Evolutionary conservation across 805 yeast species (phyloP).

Genomic region (Candida pseudofarinosa): DNA sequence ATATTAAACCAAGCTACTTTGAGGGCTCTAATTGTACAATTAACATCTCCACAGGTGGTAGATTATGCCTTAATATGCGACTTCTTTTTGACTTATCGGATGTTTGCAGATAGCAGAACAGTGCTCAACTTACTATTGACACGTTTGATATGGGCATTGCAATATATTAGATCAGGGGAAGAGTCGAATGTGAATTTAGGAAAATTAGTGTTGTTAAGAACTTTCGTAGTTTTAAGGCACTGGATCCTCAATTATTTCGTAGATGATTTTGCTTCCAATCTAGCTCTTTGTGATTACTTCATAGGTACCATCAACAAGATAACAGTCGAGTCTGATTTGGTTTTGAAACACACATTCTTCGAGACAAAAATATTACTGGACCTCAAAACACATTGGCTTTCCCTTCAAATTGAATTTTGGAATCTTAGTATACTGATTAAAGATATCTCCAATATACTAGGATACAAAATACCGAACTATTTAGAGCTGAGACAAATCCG

Average conservation of each 20-base stretch:
- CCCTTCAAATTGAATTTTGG: conserved; percentile 31
- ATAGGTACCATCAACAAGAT: conserved; percentile 45
- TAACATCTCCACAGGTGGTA: conserved; percentile 68
- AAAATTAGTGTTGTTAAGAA: conserved; percentile 65
- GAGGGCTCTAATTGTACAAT: conserved; percentile 50
- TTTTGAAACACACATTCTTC: conserved; percentile 22
- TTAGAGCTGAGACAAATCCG: conserved; percentile 18
- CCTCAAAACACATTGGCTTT: conserved; percentile 40
- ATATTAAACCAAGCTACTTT: conserved; percentile 34
- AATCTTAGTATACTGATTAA: conserved; percentile 18
- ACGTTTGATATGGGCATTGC: conserved; percentile 71
- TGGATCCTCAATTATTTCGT: conserved; percentile 86
- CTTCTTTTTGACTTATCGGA: conserved; percentile 79
- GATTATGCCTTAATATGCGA: conserved; percentile 80
- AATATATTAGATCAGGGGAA: conserved; percentile 28
- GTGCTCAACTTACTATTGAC: conserved; percentile 59
- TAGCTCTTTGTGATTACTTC: conserved; percentile 38
- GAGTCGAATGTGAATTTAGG: conserved; percentile 44
- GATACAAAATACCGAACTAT: conserved; percentile 22
- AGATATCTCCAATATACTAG: conserved; percentile 5
- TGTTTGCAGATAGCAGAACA: conserved; percentile 55
- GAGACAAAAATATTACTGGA: conserved; percentile 35
- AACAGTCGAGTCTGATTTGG: conserved; percentile 25
- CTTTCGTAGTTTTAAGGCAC: conserved; percentile 83
- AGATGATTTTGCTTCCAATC: conserved; percentile 58